A percentile compares a stretch with the other conserved stretches of the same genome.
These are phyloP conservation scores for Lasiodiplodia gonubiensis DNA, from an alignment of 2,329 filamentous ascomycete genomes.

Conservation along the genomic window DNA sequence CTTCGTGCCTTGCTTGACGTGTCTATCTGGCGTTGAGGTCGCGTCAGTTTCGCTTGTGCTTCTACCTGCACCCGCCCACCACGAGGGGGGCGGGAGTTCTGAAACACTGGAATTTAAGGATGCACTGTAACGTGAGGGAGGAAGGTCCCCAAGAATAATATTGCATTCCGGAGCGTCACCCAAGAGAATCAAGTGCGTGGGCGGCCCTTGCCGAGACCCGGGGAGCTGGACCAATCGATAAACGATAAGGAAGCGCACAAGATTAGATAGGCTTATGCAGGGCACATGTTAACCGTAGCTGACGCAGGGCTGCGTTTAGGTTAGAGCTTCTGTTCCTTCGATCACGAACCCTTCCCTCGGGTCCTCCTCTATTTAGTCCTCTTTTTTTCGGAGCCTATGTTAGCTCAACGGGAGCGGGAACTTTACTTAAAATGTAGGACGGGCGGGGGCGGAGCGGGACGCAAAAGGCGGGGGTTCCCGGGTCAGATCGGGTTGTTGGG, in stretches of 20 bases:
- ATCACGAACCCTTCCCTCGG: not conserved
- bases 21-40: not conserved
- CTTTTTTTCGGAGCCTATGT: not conserved
- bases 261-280: not conserved
- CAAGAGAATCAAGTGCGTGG: not conserved
- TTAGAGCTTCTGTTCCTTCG: not conserved
- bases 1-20: not conserved
- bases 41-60: not conserved
- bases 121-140: not conserved
- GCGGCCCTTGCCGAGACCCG: not conserved
- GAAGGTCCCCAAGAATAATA: not conserved
- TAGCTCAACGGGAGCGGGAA: not conserved
- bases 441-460: not conserved
- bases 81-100: not conserved
- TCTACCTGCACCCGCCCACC: not conserved
- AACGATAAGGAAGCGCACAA: not conserved
- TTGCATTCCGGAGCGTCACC: not conserved
- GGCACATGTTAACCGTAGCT: not conserved
- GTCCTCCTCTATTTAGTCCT: not conserved
- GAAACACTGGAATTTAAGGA: conserved; percentile 12
- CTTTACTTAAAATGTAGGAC: not conserved
- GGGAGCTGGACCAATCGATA: not conserved
- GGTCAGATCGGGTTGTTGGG: not conserved
- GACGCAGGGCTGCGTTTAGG: not conserved
- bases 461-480: not conserved